Conservation (phyloP, 139 green algal species). For the Chlorella sp. region DNA sequence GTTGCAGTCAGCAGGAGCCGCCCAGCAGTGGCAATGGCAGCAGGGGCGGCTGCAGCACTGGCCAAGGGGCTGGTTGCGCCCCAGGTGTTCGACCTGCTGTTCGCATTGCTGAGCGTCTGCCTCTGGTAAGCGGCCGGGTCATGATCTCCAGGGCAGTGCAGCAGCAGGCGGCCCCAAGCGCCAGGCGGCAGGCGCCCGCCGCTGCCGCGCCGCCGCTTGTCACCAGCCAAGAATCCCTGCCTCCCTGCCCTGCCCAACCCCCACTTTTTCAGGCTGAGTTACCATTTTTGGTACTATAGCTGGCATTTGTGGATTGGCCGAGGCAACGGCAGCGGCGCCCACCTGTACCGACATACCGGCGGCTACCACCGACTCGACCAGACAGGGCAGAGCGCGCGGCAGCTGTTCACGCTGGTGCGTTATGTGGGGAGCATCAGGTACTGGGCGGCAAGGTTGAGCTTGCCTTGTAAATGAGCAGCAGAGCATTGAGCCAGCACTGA, state of each 20-base stretch:
- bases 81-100: conserved; percentile 15
- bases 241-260: too few species aligned
- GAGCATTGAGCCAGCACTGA: too few species aligned
- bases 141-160: too few species aligned
- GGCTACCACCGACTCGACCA: conserved; percentile 17
- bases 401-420: conserved; percentile 3
- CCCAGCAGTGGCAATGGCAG: neutral
- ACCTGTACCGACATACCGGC: neutral
- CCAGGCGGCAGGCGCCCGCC: too few species aligned
- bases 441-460: too few species aligned
- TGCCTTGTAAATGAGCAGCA: too few species aligned
- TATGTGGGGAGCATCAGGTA: too few species aligned
- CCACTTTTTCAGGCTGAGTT: neutral
- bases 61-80: neutral
- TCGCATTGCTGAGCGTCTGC: neutral
- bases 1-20: neutral
- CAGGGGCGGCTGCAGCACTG: neutral
- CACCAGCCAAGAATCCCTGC: too few species aligned
- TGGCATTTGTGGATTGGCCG: neutral
- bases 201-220: too few species aligned
- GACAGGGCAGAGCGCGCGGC: conserved; percentile 19
- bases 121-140: too few species aligned
- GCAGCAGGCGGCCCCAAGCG: too few species aligned
- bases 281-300: conserved; percentile 32
- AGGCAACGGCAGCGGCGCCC: neutral